Percentiles rank a stretch among this genome's conserved stretches.
phyloP scores from a whole-genome alignment of 83 land plant species.

The Diphasiastrum complanatum region DNA sequence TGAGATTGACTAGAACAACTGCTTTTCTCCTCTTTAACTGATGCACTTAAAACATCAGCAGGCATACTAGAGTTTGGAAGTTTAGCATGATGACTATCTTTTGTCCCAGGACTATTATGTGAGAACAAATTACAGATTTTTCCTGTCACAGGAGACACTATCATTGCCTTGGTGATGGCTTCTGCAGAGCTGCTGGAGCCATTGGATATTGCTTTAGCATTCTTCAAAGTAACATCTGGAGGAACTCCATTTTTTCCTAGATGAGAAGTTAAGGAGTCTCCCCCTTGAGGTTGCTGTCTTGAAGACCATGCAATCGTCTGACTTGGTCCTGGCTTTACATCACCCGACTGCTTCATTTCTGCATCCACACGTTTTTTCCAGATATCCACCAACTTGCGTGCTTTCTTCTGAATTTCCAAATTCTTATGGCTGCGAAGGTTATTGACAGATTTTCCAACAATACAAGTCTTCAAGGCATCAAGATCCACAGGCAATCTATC shows the following conservation, averaged over 20 bases:
- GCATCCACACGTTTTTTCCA: conserved; percentile 98
- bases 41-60: conserved; percentile 15
- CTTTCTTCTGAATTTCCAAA: conserved; percentile 85
- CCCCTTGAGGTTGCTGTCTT: conserved; percentile 25
- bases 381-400: conserved; percentile 79
- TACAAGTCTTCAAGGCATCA: conserved; percentile 68
- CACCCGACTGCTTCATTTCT: conserved; percentile 82
- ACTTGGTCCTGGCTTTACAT: conserved; percentile 47
- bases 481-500: conserved; percentile 91
- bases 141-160: conserved; percentile 16
- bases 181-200: conserved; percentile 42
- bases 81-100: conserved; percentile 13
- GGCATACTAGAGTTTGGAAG: conserved; percentile 3
- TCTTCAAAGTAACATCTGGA: conserved; percentile 36
- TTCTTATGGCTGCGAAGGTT: conserved; percentile 71
- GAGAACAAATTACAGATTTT: conserved; percentile 1
- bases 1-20: conserved; percentile 32
- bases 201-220: conserved; percentile 32
- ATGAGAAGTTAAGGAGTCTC: conserved; percentile 38
- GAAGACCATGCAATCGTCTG: conserved; percentile 50
- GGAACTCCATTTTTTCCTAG: conserved; percentile 36
- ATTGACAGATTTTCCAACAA: conserved; percentile 89
- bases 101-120: background rate
- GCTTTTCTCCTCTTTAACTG: conserved; percentile 31
- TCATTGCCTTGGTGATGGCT: conserved; percentile 26